A percentile compares a stretch with the other conserved stretches of the same genome.
Conservation (phyloP, 768 basidiomycete genomes). For the Suillus americanus region DNA sequence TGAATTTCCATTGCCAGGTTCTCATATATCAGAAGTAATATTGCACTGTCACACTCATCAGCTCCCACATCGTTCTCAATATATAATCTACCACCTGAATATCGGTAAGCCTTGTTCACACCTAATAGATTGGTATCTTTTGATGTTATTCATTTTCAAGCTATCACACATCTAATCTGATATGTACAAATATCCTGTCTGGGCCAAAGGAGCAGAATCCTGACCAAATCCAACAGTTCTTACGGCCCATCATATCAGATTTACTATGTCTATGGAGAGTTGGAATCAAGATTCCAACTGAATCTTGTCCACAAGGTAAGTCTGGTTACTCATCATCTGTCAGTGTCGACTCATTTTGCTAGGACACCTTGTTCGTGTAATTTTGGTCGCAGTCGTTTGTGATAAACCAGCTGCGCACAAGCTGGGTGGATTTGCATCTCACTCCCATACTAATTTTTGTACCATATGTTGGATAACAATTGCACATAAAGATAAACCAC, state of each 20-base stretch:
- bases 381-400: slow-evolving; percentile 34
- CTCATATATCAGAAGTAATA: slow-evolving; percentile 32
- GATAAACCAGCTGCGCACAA: slow-evolving; percentile 41
- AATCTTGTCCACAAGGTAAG: slow-evolving; percentile 22
- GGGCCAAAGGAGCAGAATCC: slow-evolving; percentile 26
- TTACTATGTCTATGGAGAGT: slow-evolving; percentile 22
- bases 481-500: not conserved
- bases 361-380: not conserved
- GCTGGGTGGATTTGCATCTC: slow-evolving; percentile 29
- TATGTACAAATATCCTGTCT: slow-evolving; percentile 25
- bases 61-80: slow-evolving; percentile 34
- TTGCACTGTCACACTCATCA: slow-evolving; percentile 35
- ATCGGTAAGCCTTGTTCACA: slow-evolving; percentile 15
- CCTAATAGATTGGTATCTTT: too few relatives aligned
- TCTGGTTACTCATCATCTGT: too few relatives aligned
- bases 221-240: slow-evolving; percentile 27
- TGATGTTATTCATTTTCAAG: not conserved
- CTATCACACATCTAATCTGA: slow-evolving; percentile 3
- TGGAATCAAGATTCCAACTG: slow-evolving; percentile 7
- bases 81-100: slow-evolving; percentile 27
- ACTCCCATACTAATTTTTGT: slow-evolving; percentile 34
- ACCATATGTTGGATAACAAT: slow-evolving; percentile 29
- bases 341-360: too few relatives aligned
- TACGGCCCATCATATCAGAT: slow-evolving; percentile 27
- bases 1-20: slow-evolving; percentile 24